These are phyloP conservation scores for Panicum hallii DNA, from an alignment of 202 grass and related monocot species.

Conservation along the genomic window DNA sequence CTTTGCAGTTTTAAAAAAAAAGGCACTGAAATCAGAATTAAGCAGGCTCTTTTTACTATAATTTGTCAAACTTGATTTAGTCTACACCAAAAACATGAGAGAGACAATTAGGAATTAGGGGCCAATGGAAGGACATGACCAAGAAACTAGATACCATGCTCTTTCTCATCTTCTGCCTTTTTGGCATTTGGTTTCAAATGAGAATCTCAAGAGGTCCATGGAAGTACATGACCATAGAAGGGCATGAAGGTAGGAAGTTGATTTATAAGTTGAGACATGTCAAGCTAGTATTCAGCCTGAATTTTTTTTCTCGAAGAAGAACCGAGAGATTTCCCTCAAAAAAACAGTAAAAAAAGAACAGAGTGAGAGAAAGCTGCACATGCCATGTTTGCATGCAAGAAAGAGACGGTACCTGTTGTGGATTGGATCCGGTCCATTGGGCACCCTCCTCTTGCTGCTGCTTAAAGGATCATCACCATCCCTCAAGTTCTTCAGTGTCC, in stretches of 20 bases:
- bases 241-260: background rate
- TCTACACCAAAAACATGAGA: background rate
- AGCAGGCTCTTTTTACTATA: background rate
- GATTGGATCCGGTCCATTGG: slow-evolving; percentile 83
- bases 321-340: background rate
- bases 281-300: background rate
- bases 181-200: background rate
- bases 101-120: background rate
- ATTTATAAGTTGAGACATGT: background rate
- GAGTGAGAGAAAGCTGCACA: background rate
- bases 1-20: background rate
- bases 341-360: background rate
- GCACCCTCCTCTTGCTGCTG: slow-evolving; percentile 67
- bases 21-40: background rate
- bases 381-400: slow-evolving; percentile 22
- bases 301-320: background rate
- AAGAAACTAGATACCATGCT: background rate
- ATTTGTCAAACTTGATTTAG: background rate
- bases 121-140: too few species aligned
- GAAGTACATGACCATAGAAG: background rate
- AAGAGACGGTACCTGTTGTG: slow-evolving; percentile 74
- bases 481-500: slow-evolving; percentile 12
- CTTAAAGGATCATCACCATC: slow-evolving; percentile 44
- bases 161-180: background rate
- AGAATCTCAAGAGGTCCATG: background rate